Evolutionary conservation across 495 filamentous ascomycete genomes (phyloP).

Genomic region (Articulospora tetracladia): DNA sequence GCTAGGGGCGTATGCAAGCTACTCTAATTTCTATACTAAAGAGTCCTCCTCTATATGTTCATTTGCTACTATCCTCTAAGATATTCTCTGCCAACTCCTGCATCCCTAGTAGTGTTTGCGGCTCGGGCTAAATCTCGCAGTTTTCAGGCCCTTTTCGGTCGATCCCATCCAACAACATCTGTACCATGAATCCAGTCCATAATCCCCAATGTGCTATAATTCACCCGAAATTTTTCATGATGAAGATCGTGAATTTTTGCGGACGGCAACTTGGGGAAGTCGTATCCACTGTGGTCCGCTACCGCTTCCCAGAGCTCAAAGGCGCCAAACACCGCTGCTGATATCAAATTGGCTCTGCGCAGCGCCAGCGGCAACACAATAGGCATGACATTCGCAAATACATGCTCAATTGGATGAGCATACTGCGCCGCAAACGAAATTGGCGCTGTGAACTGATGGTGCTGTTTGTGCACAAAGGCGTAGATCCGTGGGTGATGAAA

Average conservation of each 20-base stretch:
- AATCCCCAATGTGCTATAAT: constrained; percentile 36
- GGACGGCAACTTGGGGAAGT: constrained; percentile 33
- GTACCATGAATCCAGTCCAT: constrained; percentile 43
- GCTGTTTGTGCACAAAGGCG: constrained; percentile 48
- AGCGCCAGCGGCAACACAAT: constrained; percentile 48
- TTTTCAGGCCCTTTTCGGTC: no score
- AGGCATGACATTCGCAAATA: constrained; percentile 51
- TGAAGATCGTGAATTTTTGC: constrained; percentile 53
- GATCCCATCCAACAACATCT: no score
- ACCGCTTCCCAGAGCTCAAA: constrained; percentile 45
- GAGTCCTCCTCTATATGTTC: no score
- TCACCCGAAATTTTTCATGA: constrained; percentile 38
- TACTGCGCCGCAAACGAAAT: constrained; percentile 56
- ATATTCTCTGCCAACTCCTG: no score
- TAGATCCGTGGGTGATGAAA: constrained; percentile 50
- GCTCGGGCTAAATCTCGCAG: no score
- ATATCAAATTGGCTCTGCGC: constrained; percentile 43
- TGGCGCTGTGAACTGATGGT: constrained; percentile 56
- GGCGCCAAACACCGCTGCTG: constrained; percentile 45
- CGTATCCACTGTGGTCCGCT: constrained; percentile 54
- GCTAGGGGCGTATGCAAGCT: no score
- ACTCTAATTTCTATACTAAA: no score
- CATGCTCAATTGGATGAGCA: constrained; percentile 54
- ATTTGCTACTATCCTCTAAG: no score
- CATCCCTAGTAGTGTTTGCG: no score